Base-by-base conservation (phyloP, 2,329 filamentous ascomycete species). In the Botrytis aclada region DNA sequence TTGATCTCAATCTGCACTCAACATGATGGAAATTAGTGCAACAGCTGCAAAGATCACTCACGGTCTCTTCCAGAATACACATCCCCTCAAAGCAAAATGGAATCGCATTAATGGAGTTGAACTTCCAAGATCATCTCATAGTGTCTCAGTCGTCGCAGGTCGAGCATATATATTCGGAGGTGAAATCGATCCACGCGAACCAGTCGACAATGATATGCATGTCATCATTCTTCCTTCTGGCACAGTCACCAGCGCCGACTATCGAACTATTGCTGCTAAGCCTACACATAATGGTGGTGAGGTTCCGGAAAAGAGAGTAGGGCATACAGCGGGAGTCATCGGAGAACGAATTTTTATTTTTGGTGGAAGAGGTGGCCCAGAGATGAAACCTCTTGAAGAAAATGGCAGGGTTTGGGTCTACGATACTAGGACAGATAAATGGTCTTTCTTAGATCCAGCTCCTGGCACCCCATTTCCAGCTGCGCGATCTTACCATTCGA, bases 161-260 rank as follows among this genome's bases (percentile, higher is more conserved):
- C 85, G 84, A n/a, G 86, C 87, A 62, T 91, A 89, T 81, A 85
- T 97, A 78, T 97, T 94, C 79, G 93, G 94, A 74, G 94, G 93
- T 76, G 93, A 96, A 81, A 82, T 90, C 67, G 83, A 85, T 63
- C 86, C 91, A 4, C 86, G 89, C 65, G 84, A 92, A 79, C 90
- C 91, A 10, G 86, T 91, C 72, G 92, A 94, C 82, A 93, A 93
- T 79, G 85, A 89, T 77, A 86, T 96, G 81, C 90, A 94, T 80
- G 83, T 89, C 70, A 79, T 95, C 64, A 85, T 85, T 0, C 82
- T 94, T 34, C 87, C 88, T 8, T 87, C 86, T 76, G 88, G 85
- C 80, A 85, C 84, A 74, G 86, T 87, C 37, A 83, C 84, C 1
- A 77, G 77, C 7, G 86, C 88, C 75, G 89, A 92, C 79, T 90